These are phyloP conservation scores for Salix dunnii DNA, from an alignment of 345 rosid species.

Conservation along the genomic window DNA sequence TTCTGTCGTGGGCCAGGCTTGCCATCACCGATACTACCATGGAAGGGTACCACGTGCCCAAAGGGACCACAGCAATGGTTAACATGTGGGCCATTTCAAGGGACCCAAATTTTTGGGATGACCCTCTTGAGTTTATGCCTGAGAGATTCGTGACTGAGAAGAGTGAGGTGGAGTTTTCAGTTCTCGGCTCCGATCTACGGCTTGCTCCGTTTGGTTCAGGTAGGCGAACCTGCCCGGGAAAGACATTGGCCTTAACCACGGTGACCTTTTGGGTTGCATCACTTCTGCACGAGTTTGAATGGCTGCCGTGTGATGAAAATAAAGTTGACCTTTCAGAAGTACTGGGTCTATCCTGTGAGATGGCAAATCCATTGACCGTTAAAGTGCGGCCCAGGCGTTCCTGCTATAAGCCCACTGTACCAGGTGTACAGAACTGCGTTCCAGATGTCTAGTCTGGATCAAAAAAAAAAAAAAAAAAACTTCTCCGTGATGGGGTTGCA, in stretches of 20 bases:
- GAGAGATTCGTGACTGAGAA: conserved; percentile 51
- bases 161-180: conserved; percentile 52
- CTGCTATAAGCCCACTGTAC: background rate
- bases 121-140: conserved; percentile 65
- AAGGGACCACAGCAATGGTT: conserved; percentile 91
- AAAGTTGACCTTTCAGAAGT: conserved; percentile 63
- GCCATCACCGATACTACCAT: conserved; percentile 69
- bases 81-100: conserved; percentile 94
- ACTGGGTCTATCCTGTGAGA: conserved; percentile 67
- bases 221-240: conserved; percentile 75
- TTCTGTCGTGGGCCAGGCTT: conserved; percentile 85
- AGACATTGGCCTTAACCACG: conserved; percentile 58
- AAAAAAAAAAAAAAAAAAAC: background rate
- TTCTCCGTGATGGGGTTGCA: background rate
- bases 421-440: background rate
- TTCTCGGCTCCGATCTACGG: conserved; percentile 76
- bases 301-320: conserved; percentile 41
- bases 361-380: conserved; percentile 65
- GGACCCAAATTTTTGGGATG: conserved; percentile 67
- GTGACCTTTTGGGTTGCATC: conserved; percentile 69
- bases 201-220: conserved; percentile 95
- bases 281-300: conserved; percentile 62
- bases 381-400: conserved; percentile 36
- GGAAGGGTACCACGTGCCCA: conserved; percentile 72
- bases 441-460: background rate